Percentiles rank a stretch among this genome's conserved stretches.
phyloP scores from a whole-genome alignment of 208 protist species.

The Naegleria fowleri region DNA sequence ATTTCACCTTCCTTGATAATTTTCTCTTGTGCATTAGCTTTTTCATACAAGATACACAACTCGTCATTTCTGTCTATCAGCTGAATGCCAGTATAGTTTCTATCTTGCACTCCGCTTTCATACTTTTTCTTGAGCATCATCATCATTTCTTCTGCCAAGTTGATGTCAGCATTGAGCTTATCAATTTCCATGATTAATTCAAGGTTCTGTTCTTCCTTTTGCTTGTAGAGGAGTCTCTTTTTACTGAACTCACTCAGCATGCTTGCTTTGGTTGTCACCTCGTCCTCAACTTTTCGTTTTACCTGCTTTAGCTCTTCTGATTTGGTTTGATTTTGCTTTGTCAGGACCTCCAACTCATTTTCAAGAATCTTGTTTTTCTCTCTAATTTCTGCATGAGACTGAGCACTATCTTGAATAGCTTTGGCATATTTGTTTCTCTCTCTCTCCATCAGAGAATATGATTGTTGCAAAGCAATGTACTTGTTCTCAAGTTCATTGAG shows the following conservation, averaged over 20 bases:
- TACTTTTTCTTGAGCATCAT: slow-evolving; percentile 66
- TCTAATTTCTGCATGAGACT: slow-evolving; percentile 81
- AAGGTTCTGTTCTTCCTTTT: slow-evolving; percentile 66
- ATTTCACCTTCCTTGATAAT: slow-evolving; percentile 72
- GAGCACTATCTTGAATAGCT: slow-evolving; percentile 79
- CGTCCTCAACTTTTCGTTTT: slow-evolving; percentile 66
- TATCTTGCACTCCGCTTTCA: slow-evolving; percentile 70
- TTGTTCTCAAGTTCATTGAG: slow-evolving; percentile 64
- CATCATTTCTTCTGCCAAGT: slow-evolving; percentile 74
- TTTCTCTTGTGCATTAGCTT: slow-evolving; percentile 79
- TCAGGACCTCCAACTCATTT: slow-evolving; percentile 80
- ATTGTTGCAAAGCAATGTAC: slow-evolving; percentile 59
- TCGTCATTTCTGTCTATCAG: slow-evolving; percentile 92
- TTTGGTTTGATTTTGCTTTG: slow-evolving; percentile 72
- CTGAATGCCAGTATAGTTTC: slow-evolving; percentile 87
- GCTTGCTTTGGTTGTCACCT: slow-evolving; percentile 57
- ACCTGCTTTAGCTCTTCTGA: slow-evolving; percentile 69
- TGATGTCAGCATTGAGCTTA: slow-evolving; percentile 79
- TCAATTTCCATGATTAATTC: slow-evolving; percentile 66
- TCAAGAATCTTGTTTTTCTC: slow-evolving; percentile 91
- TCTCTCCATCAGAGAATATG: slow-evolving; percentile 80
- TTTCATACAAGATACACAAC: slow-evolving; percentile 83
- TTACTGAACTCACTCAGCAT: slow-evolving; percentile 62
- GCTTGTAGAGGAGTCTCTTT: slow-evolving; percentile 51
- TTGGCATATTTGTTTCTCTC: slow-evolving; percentile 82